A percentile compares a stretch with the other conserved stretches of the same genome.
Conservation (phyloP, 73 alveolate species). For the Loxodes magnus region DNA sequence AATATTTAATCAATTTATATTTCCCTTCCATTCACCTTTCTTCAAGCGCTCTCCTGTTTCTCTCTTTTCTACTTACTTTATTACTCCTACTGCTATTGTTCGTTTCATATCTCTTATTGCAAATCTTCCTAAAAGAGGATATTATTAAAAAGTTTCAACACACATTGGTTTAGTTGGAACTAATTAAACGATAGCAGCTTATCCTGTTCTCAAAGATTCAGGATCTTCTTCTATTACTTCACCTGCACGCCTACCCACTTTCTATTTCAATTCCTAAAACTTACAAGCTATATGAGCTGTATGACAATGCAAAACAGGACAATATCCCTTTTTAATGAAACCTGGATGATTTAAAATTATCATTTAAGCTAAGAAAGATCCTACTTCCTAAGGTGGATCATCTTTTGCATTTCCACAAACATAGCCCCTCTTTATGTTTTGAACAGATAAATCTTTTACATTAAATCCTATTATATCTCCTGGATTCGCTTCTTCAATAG, state of each 20-base stretch:
- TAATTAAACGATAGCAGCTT: constrained; percentile 30
- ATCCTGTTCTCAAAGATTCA: constrained; percentile 23
- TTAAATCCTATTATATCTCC: constrained; percentile 89
- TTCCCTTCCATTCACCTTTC: no score
- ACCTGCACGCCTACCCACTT: constrained; percentile 22
- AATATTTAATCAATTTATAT: no score
- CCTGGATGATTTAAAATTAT: constrained; percentile 40
- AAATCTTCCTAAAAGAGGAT: constrained; percentile 57
- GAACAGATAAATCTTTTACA: no score
- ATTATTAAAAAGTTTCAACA: constrained; percentile 25
- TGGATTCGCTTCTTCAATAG: constrained; percentile 80
- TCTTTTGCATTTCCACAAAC: constrained; percentile 51
- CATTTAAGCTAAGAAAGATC: constrained; percentile 29
- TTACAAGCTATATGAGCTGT: constrained; percentile 32
- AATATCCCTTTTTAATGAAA: constrained; percentile 32
- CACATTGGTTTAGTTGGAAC: constrained; percentile 20
- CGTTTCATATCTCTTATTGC: constrained; percentile 51
- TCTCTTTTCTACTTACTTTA: constrained; percentile 32
- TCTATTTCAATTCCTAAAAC: constrained; percentile 25
- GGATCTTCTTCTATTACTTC: constrained; percentile 34
- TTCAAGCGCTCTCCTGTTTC: no score
- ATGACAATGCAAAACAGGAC: constrained; percentile 30
- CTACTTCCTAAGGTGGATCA: constrained; percentile 53
- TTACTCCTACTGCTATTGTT: constrained; percentile 57
- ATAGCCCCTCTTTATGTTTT: constrained; percentile 51